Base-by-base conservation (phyloP, 2,329 filamentous ascomycete genomes). In the Domatiomyces globalis region DNA sequence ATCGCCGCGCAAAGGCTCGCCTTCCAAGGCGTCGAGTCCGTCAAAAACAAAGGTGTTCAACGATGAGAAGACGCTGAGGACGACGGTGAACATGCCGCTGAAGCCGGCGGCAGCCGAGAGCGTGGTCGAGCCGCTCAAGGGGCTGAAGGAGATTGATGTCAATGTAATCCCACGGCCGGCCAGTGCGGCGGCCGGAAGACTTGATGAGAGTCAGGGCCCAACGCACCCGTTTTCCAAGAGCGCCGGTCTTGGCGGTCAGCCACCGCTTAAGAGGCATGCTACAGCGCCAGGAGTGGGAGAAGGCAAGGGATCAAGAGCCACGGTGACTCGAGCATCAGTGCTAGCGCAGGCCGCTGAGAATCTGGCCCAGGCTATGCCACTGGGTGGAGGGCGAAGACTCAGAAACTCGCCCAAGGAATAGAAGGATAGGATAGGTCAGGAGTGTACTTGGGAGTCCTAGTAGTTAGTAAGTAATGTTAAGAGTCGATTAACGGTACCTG, bases 1-100 rank as follows among this genome's bases (percentile, higher is more conserved):
- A 10, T 61, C 59, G 8, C 59, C 58, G 22, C 55, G 56, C 19
- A 61, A 61, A 47, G 33, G 10, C 33, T 46, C 51, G 18, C 19
- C 49, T 22, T 57, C 55, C 8, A 55, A 55, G n/a, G 57, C 61
- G 39, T 56, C 63, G 29, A 71, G 68, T 50, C 73, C 75, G 4
- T 68, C 68, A 20, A 79, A 79, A 60, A 67, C 69, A 27, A 72
- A 71, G 51, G 67, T 79, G 52, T 78, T 76, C 61, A 73, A 72
- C 56, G 76, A 79, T 58, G 63, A 60, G 48, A 65, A 69, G 62
- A 63, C 67, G 63, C 63, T 61, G 51, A 60, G 55, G 58, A 60
- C 43, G 20, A 42, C 62, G 49, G 58, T 60, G 58, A 58, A 58
- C 61, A 54, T 63, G 58, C 63, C 49, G 58, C 59, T 52, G 54